Evolutionary conservation across 2,329 filamentous ascomycete genomes (phyloP).

Genomic region (Xylaria sp.): DNA sequence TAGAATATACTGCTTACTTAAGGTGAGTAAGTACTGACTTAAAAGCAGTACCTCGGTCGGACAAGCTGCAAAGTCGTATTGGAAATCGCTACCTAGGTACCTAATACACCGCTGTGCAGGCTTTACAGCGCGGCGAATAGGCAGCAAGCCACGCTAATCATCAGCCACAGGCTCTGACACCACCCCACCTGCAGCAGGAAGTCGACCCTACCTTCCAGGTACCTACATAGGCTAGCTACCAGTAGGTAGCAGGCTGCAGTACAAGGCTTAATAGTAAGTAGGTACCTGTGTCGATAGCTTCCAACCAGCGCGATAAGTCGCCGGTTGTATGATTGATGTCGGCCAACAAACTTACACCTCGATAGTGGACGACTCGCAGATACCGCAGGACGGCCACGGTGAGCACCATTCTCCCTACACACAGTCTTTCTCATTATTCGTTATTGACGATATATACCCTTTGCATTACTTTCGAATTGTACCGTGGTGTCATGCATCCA

Average conservation of each 20-base stretch:
- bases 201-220: conserved; percentile 1
- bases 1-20: too few species aligned
- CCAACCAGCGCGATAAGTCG: conserved; percentile 6
- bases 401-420: conserved; percentile 32
- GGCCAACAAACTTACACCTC: conserved; percentile 25
- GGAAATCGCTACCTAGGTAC: too few species aligned
- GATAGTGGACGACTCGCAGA: conserved; percentile 27
- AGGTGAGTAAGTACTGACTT: too few species aligned
- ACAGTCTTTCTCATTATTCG: not conserved
- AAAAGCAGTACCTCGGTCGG: too few species aligned
- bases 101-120: not conserved
- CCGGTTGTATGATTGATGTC: conserved; percentile 5
- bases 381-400: conserved; percentile 43
- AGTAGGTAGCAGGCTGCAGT: not conserved
- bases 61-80: not conserved
- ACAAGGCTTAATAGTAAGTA: conserved; percentile 27
- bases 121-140: conserved; percentile 8
- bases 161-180: conserved; percentile 30
- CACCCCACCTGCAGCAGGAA: conserved; percentile 14
- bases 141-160: conserved; percentile 23
- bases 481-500: not conserved
- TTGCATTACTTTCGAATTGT: not conserved
- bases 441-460: not conserved
- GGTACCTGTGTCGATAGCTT: conserved; percentile 21
- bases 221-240: not conserved